These are phyloP conservation scores for Cladosporium sp. DNA, from an alignment of 2,329 filamentous ascomycete genomes.

Conservation along the genomic window DNA sequence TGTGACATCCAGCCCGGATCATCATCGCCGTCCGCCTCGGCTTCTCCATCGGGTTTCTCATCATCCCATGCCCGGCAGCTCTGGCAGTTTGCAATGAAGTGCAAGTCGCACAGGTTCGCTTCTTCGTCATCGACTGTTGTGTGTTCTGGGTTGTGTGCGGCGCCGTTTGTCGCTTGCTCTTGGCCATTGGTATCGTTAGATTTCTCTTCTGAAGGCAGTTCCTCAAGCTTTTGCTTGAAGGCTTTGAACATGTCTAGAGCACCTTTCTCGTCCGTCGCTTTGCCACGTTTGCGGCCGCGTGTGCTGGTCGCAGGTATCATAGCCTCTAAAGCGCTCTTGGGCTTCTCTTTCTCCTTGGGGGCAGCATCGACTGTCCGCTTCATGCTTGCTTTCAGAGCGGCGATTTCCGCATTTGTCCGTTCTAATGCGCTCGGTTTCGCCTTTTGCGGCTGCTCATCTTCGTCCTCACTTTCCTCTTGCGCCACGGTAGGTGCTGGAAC, in stretches of 20 bases:
- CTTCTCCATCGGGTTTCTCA: conserved; percentile 53
- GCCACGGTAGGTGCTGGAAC: neutral
- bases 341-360: conserved; percentile 47
- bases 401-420: conserved; percentile 73
- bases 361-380: conserved; percentile 51
- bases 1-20: conserved; percentile 79
- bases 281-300: conserved; percentile 63
- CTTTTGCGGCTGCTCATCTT: conserved; percentile 19
- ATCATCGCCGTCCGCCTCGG: conserved; percentile 50
- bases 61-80: conserved; percentile 84
- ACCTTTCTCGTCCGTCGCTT: conserved; percentile 47
- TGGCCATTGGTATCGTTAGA: conserved; percentile 3
- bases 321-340: conserved; percentile 64
- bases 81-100: conserved; percentile 94
- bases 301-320: conserved; percentile 70
- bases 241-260: conserved; percentile 68
- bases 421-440: conserved; percentile 44
- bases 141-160: conserved; percentile 1
- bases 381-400: conserved; percentile 76
- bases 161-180: conserved; percentile 1
- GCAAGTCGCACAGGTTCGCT: conserved; percentile 77
- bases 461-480: conserved; percentile 13
- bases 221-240: conserved; percentile 73
- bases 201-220: conserved; percentile 19
- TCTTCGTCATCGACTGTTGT: conserved; percentile 54